Conservation (phyloP, 371 early-diverging fungal genomes). For the Mucor piriformis region DNA sequence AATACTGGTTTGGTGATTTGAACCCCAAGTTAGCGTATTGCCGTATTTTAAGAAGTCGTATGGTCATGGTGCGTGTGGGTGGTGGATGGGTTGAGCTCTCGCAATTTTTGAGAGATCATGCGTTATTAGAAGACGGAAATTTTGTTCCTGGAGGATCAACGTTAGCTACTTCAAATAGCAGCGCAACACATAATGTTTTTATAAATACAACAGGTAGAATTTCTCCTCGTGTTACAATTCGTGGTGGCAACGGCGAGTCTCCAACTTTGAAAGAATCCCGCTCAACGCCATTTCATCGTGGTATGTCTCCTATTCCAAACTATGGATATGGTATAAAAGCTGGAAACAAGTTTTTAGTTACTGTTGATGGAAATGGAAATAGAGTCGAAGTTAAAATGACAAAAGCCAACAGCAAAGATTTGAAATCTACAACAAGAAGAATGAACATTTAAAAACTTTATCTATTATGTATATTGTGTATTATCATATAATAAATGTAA, state of each 20-base stretch:
- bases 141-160: conserved; percentile 20
- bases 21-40: conserved; percentile 80
- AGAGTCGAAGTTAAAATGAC: conserved; percentile 52
- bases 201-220: conserved; percentile 26
- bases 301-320: conserved; percentile 23
- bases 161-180: neutral
- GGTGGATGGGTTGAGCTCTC: conserved; percentile 80
- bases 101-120: conserved; percentile 56
- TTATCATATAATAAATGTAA: too few species aligned
- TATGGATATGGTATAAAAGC: conserved; percentile 50
- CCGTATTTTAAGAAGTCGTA: conserved; percentile 65
- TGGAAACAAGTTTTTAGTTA: conserved; percentile 52
- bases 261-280: conserved; percentile 29
- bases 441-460: conserved; percentile 14
- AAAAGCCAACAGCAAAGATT: conserved; percentile 44
- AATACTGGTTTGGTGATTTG: conserved; percentile 74
- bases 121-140: conserved; percentile 38
- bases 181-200: conserved; percentile 22
- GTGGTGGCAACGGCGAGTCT: conserved; percentile 5
- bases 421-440: conserved; percentile 44
- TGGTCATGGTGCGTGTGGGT: conserved; percentile 83
- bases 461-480: too few species aligned
- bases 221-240: conserved; percentile 12
- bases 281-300: conserved; percentile 42
- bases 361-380: conserved; percentile 45